phyloP scores from a whole-genome alignment of 2,329 filamentous ascomycete genomes.

The Endoconidiophora laricicola region DNA sequence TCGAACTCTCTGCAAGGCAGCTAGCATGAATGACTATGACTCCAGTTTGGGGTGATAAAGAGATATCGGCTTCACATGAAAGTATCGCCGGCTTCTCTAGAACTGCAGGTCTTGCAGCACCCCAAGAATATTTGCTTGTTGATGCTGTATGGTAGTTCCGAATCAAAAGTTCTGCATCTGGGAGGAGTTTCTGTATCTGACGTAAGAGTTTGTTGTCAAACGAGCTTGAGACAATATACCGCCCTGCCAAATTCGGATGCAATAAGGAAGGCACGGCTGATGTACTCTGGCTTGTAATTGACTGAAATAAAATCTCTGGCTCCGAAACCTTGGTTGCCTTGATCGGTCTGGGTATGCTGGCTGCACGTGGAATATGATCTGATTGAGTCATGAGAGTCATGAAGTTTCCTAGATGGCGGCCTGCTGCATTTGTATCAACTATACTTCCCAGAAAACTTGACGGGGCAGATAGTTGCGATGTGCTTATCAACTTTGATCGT shows the following conservation, averaged over 20 bases:
- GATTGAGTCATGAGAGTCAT: slow-evolving; percentile 8
- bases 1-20: too few relatives aligned
- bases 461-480: background rate
- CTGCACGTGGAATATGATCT: slow-evolving; percentile 5
- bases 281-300: too few relatives aligned
- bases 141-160: slow-evolving; percentile 2
- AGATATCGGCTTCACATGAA: too few relatives aligned
- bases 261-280: too few relatives aligned
- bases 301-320: too few relatives aligned
- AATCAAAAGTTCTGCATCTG: slow-evolving; percentile 2
- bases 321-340: too few relatives aligned
- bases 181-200: slow-evolving; percentile 6
- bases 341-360: background rate
- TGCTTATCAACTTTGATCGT: background rate
- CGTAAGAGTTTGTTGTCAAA: slow-evolving; percentile 7
- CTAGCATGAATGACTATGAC: too few relatives aligned
- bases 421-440: slow-evolving; percentile 12
- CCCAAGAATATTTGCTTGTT: too few relatives aligned
- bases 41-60: too few relatives aligned
- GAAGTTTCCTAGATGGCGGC: slow-evolving; percentile 18
- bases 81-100: too few relatives aligned
- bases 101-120: too few relatives aligned
- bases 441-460: background rate
- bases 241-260: background rate
- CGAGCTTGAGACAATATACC: slow-evolving; percentile 8